Conservation (phyloP, 2,329 filamentous ascomycete species). For the Scolecobasidium constrictum region DNA sequence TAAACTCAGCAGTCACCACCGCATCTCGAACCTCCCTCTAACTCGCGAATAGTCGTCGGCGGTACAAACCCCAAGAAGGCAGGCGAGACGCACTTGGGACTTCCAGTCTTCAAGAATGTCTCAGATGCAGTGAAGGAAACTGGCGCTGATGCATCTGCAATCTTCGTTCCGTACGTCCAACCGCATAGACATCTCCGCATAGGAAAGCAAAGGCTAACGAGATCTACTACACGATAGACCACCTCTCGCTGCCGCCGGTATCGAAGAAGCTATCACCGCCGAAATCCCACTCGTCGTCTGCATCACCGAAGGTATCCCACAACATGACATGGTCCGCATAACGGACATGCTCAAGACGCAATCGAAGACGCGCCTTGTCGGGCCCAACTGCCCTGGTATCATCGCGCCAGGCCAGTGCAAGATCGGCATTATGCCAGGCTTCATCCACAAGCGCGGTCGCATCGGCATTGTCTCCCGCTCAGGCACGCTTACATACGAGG, state of each 20-base stretch:
- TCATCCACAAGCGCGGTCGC: slow-evolving; percentile 99
- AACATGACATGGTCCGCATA: slow-evolving; percentile 99
- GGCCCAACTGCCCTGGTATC: slow-evolving; percentile 96
- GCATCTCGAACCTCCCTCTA: no score
- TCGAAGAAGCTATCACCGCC: slow-evolving; percentile 89
- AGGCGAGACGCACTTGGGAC: slow-evolving; percentile 75
- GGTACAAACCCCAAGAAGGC: slow-evolving; percentile 99
- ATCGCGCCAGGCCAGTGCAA: slow-evolving; percentile 97
- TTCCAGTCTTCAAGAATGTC: slow-evolving; percentile 88
- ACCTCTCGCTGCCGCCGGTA: slow-evolving; percentile 82
- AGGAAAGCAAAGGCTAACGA: slow-evolving; percentile 1
- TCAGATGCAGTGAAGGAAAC: slow-evolving; percentile 80
- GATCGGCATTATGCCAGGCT: slow-evolving; percentile 99
- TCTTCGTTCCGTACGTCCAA: slow-evolving; percentile 77
- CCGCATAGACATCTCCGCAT: no score
- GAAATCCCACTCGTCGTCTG: slow-evolving; percentile 94
- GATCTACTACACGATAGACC: slow-evolving; percentile 47
- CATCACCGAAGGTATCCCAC: slow-evolving; percentile 96
- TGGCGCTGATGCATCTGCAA: slow-evolving; percentile 80
- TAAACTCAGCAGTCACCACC: no score
- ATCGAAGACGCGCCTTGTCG: slow-evolving; percentile 90
- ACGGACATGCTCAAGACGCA: slow-evolving; percentile 97
- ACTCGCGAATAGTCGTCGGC: no score
- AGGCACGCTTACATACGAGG: slow-evolving; percentile 97
- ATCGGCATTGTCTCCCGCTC: slow-evolving; percentile 98